Base-by-base conservation (phyloP, 2,329 filamentous ascomycete genomes). In the Hirsutella minnesotensis region DNA sequence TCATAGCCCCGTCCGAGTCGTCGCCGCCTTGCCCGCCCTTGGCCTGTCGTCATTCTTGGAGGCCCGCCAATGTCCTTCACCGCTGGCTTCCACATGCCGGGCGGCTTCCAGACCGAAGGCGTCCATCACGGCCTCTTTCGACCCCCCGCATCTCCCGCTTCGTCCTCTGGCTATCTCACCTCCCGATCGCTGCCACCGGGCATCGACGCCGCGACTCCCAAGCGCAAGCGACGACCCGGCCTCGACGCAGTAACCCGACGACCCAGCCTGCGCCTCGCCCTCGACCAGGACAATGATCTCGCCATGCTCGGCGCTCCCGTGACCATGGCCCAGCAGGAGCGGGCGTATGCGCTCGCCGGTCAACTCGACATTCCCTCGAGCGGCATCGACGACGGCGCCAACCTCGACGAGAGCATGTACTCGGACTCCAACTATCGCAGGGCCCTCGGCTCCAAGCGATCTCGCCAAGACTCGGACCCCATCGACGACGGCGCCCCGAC, bases 341-440 rank as follows among this genome's bases (percentile, higher is more conserved):
- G 30, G 12, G 41, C 50, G 41, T 78, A 77, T 47, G 66, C 67
- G 2, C 60, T 77, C 9, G 73, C 71, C 7, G 74, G 73, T 16
- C 70, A 75, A 52, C 69, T 77, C 40, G 66, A 70, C 39, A 72
- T 70, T 0, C 69, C 70, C 0, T 59, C 55, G n/a, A 57, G 57
- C 31, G 56, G 52, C 4, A 47, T 48, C 9, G 52, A 53, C 2
- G 54, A 59, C 19, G 55, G 56, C 39, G 59, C 59, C 13, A 51
- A 57, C 20, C 58, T 77, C 44, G 72, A 70, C 16, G 71, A 77
- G 42, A 77, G 73, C 55, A 60, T 70, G 46, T 75, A 74, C 52
- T 77, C 73, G 13, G 75, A 79, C 47, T 58, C 72, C 18, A 70
- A 75, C 51, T 78, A 77, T 53, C 63, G 75, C 38, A 66, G 67